These are phyloP conservation scores for Alnus rubra DNA, from an alignment of 306 rosid genomes.

Conservation along the genomic window DNA sequence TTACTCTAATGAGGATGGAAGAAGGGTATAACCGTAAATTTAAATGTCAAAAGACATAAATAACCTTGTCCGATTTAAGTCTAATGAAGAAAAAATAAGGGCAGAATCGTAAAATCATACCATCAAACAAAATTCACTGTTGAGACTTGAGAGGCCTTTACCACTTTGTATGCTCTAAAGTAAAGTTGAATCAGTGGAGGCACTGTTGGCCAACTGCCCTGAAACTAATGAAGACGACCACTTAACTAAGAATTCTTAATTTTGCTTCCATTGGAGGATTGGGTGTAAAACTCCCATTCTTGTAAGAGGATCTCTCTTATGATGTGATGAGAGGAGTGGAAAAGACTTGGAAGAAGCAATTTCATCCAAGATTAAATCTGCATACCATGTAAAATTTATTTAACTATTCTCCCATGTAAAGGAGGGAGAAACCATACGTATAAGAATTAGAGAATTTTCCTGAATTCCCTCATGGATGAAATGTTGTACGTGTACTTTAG, in stretches of 20 bases:
- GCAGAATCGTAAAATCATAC: too few species aligned
- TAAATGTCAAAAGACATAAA: too few species aligned
- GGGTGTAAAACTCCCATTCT: neutral
- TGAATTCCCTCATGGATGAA: neutral
- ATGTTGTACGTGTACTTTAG: neutral
- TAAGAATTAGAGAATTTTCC: neutral
- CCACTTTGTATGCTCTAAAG: too few species aligned
- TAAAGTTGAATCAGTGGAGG: conserved; percentile 55
- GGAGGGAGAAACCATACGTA: neutral
- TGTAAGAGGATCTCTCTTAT: neutral
- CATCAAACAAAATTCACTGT: too few species aligned
- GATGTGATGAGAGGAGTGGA: neutral
- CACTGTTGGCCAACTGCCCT: conserved; percentile 73
- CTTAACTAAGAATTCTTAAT: conserved; percentile 27
- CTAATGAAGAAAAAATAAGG: too few species aligned
- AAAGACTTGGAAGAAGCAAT: neutral
- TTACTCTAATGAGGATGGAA: too few species aligned
- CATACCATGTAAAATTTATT: neutral
- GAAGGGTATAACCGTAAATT: too few species aligned
- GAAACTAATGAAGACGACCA: conserved; percentile 90
- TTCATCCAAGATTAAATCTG: neutral
- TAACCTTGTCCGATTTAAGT: too few species aligned
- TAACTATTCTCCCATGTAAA: neutral
- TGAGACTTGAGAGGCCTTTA: too few species aligned
- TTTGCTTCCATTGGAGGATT: conserved; percentile 19